phyloP scores from a whole-genome alignment of 352 stramenopile species.

The Phytopythium delawarense region DNA sequence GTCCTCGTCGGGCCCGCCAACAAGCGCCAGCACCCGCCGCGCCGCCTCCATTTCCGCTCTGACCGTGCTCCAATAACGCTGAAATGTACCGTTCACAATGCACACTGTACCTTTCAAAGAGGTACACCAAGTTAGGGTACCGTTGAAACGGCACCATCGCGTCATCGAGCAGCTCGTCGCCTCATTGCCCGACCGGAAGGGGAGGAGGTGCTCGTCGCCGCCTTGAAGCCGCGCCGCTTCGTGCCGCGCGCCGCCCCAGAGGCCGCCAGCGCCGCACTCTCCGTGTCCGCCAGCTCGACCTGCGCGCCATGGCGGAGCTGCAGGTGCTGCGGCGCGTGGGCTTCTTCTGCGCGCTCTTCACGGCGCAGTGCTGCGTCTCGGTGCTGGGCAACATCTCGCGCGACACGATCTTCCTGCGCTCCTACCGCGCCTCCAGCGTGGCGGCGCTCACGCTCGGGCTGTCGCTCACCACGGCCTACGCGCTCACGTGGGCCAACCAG shows the following conservation, averaged over 20 bases:
- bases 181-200: not conserved
- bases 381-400: constrained; percentile 76
- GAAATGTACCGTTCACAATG: not conserved
- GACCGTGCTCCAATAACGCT: too few relatives aligned
- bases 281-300: not conserved
- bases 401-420: constrained; percentile 79
- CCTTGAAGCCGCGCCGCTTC: not conserved
- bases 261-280: not conserved
- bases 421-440: constrained; percentile 64
- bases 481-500: constrained; percentile 41
- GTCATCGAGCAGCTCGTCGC: not conserved
- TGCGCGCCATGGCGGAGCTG: not conserved
- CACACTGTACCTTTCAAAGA: not conserved
- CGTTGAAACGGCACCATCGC: not conserved
- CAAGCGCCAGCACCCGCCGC: not conserved
- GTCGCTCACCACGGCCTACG: constrained; percentile 68
- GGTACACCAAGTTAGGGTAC: not conserved
- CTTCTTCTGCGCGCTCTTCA: constrained; percentile 83
- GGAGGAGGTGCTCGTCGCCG: not conserved
- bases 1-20: not conserved
- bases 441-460: constrained; percentile 69
- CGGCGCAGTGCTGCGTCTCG: constrained; percentile 70
- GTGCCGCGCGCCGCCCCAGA: not conserved
- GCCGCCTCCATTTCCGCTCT: constrained; percentile 3
- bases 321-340: constrained; percentile 49